Conservation (phyloP, 2,329 filamentous ascomycete genomes). For the Calonectria ilicicola region DNA sequence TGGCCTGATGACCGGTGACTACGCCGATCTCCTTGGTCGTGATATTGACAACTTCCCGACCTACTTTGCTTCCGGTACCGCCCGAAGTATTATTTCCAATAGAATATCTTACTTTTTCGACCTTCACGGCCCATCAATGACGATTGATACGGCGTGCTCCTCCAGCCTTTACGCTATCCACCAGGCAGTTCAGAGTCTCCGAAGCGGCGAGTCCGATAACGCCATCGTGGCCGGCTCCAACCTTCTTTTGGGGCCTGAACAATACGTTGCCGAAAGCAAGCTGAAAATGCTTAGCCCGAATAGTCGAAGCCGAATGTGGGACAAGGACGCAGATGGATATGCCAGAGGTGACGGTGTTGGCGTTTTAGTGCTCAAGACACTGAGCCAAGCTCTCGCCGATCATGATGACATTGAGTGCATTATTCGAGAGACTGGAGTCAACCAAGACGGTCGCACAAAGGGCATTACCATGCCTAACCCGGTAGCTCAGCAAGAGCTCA, state of each 20-base stretch:
- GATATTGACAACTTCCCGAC: not conserved
- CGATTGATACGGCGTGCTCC: conserved; percentile 55
- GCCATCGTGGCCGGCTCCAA: conserved; percentile 33
- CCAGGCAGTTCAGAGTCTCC: conserved; percentile 31
- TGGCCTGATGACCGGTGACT: conserved; percentile 43
- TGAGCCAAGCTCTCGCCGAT: conserved; percentile 50
- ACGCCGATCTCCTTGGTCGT: conserved; percentile 22
- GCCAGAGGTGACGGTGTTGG: not conserved
- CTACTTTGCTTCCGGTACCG: conserved; percentile 21
- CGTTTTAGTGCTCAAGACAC: not conserved
- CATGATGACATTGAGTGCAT: conserved; percentile 38
- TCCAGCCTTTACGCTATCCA: conserved; percentile 50
- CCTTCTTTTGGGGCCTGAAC: conserved; percentile 27
- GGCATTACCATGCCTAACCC: not conserved
- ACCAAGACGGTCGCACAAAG: conserved; percentile 33
- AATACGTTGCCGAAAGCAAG: not conserved
- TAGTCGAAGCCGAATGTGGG: not conserved
- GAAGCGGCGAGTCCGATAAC: conserved; percentile 17
- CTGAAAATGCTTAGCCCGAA: not conserved
- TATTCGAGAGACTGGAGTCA: conserved; percentile 36
- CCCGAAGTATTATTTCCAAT: conserved; percentile 27
- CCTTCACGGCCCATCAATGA: conserved; percentile 36
- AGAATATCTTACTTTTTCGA: conserved; percentile 37
- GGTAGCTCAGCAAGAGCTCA: not conserved
- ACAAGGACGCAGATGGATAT: not conserved